phyloP scores from a whole-genome alignment of 1,284 basidiomycete genomes.

The Malassezia slooffiae region DNA sequence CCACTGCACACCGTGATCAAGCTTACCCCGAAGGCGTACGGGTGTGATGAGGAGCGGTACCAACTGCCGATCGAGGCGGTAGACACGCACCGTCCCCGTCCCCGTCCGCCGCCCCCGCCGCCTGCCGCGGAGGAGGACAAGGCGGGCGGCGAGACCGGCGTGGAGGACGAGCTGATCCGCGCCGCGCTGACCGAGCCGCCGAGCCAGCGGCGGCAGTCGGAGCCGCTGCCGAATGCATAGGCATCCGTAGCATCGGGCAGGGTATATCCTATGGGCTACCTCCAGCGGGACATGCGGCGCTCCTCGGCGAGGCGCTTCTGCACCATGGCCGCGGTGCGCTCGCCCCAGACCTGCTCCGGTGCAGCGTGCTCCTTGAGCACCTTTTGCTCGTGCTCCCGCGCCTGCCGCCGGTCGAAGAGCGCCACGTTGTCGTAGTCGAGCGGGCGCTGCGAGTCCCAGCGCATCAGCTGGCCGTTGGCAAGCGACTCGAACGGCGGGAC shows the following conservation, averaged over 20 bases:
- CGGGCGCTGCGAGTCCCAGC: slow-evolving; percentile 40
- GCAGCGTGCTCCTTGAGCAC: slow-evolving; percentile 28
- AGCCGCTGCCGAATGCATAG: neutral
- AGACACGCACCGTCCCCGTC: slow-evolving; percentile 39
- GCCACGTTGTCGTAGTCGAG: slow-evolving; percentile 39
- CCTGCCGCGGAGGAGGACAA: no score
- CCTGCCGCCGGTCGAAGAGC: slow-evolving; percentile 31
- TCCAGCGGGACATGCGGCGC: slow-evolving; percentile 17
- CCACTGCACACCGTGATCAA: slow-evolving; percentile 90
- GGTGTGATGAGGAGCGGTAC: slow-evolving; percentile 89
- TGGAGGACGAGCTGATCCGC: neutral
- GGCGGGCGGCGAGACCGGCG: neutral
- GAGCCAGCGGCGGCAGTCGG: neutral
- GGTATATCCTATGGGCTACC: no score
- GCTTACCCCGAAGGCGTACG: slow-evolving; percentile 91
- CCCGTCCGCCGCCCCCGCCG: slow-evolving; percentile 20
- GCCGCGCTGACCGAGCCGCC: neutral
- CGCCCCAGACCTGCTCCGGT: slow-evolving; percentile 40
- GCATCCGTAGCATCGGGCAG: no score
- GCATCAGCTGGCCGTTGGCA: slow-evolving; percentile 20
- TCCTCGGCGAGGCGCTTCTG: slow-evolving; percentile 34
- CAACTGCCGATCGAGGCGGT: slow-evolving; percentile 45
- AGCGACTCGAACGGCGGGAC: slow-evolving; percentile 36
- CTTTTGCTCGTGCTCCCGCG: slow-evolving; percentile 30
- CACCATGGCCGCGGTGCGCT: slow-evolving; percentile 24